phyloP scores from a whole-genome alignment of 2,329 filamentous ascomycete species.

The Clarireedia homoeocarpa region DNA sequence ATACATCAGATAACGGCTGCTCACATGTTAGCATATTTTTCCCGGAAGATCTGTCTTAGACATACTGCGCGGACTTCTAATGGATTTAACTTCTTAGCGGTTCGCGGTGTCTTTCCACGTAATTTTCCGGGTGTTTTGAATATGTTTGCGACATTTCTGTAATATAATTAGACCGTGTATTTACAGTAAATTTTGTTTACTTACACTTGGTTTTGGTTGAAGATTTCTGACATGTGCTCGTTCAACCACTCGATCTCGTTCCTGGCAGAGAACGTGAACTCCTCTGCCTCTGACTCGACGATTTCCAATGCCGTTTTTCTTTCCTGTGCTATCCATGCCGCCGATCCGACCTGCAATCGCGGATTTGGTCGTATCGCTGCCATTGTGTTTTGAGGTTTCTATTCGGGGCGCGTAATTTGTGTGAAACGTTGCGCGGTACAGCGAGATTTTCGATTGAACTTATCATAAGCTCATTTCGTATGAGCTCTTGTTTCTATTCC shows the following conservation, averaged over 20 bases:
- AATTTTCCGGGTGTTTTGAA: constrained; percentile 89
- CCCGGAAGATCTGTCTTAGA: constrained; percentile 11
- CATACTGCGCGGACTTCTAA: constrained; percentile 57
- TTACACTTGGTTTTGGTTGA: constrained; percentile 79
- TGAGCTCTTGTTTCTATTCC: constrained; percentile 6
- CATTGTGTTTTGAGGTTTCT: constrained; percentile 25
- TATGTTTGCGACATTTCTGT: constrained; percentile 83
- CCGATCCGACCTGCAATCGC: constrained; percentile 67
- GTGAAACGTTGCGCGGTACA: constrained; percentile 4
- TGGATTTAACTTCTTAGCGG: constrained; percentile 52
- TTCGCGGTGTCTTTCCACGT: constrained; percentile 72
- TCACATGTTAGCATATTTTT: constrained; percentile 17
- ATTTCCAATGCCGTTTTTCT: constrained; percentile 70
- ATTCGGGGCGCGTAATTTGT: constrained; percentile 21
- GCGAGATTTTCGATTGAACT: neutral
- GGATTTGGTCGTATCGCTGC: constrained; percentile 32
- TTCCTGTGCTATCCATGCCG: constrained; percentile 80
- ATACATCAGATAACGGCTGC: constrained; percentile 53
- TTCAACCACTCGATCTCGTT: constrained; percentile 98
- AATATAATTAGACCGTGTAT: constrained; percentile 12
- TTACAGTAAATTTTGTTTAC: constrained; percentile 32
- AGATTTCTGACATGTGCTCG: constrained; percentile 95
- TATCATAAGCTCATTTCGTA: constrained; percentile 22
- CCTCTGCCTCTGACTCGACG: constrained; percentile 75
- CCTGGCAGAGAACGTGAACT: constrained; percentile 83